Evolutionary conservation across 1,284 basidiomycete species (phyloP).

Genomic region (Cryptococcus floricola): DNA sequence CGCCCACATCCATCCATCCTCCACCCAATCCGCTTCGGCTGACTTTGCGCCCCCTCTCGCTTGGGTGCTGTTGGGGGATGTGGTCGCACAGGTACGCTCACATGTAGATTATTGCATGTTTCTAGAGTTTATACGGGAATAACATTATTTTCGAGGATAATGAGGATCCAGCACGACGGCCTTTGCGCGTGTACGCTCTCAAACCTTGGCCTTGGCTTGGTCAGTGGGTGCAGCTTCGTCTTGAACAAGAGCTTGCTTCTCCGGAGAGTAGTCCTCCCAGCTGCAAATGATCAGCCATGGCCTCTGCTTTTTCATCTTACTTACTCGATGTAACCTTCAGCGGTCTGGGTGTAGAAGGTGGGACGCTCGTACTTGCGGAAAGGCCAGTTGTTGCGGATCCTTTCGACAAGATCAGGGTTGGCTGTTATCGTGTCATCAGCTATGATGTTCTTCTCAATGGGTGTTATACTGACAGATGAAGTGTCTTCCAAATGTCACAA

Average conservation of each 20-base stretch:
- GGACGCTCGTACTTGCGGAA: conserved; percentile 38
- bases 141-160: too few relatives aligned
- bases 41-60: too few relatives aligned
- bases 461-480: conserved; percentile 43
- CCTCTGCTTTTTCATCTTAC: background rate
- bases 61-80: too few relatives aligned
- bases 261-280: background rate
- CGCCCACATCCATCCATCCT: too few relatives aligned
- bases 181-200: too few relatives aligned
- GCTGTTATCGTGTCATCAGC: background rate
- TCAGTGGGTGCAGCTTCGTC: background rate
- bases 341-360: conserved; percentile 22
- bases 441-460: background rate
- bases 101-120: too few relatives aligned
- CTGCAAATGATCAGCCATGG: background rate
- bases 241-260: background rate
- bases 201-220: background rate
- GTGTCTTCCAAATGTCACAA: conserved; percentile 54
- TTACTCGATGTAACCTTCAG: conserved; percentile 23
- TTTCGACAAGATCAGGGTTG: conserved; percentile 56
- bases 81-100: too few relatives aligned
- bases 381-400: conserved; percentile 40
- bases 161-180: too few relatives aligned
- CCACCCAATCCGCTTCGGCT: too few relatives aligned
- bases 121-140: too few relatives aligned